Evolutionary conservation across 495 filamentous ascomycete species (phyloP).

Genomic region (Thozetella sp.): DNA sequence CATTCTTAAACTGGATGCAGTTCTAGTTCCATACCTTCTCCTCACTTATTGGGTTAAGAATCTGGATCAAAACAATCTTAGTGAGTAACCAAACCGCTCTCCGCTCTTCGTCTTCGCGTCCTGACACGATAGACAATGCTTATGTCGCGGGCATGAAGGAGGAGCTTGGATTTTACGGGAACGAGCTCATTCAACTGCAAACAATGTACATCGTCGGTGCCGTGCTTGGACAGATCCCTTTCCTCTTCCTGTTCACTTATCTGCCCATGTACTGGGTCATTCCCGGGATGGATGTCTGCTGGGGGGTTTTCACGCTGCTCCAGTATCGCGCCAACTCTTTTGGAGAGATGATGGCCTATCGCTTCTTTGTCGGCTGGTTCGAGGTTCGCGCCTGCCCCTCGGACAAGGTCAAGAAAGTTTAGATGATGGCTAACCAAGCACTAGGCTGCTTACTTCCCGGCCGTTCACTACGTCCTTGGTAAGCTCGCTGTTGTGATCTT

Average conservation of each 20-base stretch:
- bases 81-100: conserved; percentile 5
- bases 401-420: no score
- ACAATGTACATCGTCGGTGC: conserved; percentile 53
- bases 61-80: conserved; percentile 39
- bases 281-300: conserved; percentile 38
- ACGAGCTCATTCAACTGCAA: conserved; percentile 49
- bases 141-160: conserved; percentile 39
- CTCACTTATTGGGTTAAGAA: conserved; percentile 50
- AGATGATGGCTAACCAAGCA: conserved; percentile 23
- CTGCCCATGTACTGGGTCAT: conserved; percentile 49
- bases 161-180: conserved; percentile 41
- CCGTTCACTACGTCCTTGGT: conserved; percentile 23
- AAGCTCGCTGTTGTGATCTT: not conserved
- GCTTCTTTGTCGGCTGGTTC: conserved; percentile 27
- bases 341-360: conserved; percentile 23
- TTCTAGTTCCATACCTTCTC: conserved; percentile 36
- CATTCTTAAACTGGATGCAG: conserved; percentile 45
- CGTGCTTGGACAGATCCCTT: conserved; percentile 51
- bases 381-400: conserved; percentile 5
- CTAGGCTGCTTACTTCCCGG: conserved; percentile 19
- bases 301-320: conserved; percentile 49
- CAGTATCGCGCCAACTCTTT: conserved; percentile 36
- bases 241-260: conserved; percentile 50
- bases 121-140: conserved; percentile 31
- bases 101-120: not conserved